Evolutionary conservation across 176 grass and related monocot genomes (phyloP), one percentile per base, ranked within the genome.

Genomic region (Phoenix roebelenii): DNA sequence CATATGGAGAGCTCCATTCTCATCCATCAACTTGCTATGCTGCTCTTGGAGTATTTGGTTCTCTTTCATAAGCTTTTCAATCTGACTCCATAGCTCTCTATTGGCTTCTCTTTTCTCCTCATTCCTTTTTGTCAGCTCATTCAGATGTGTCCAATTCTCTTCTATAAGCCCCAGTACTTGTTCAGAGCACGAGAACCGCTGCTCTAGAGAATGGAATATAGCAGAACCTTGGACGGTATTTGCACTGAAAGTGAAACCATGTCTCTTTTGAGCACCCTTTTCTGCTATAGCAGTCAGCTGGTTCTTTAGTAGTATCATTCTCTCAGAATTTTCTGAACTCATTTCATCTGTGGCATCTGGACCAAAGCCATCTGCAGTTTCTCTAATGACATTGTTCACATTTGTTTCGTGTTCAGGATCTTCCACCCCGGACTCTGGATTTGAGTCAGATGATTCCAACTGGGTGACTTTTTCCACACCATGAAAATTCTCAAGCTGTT

Each of bases 51-150:
- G 54, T 17, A 24, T 56, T 49, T 49, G 58, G 28, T 74, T 68
- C 62, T 68, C 70, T 28, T 20, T 74, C 49, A 32, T 23, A 0
- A 80, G 57, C 4, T 54, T 51, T 50, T 62, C 77, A 48, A 73
- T 56, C 54, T 25, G 55, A 10, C 55, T 58, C 55, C 55, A 24
- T 23, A 58, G 7, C 4, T 25, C 22, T 25, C 15, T 16, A 12
- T 24, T 25, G 9, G 25, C 55, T 58, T 58, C 22, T 15, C 22
- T 58, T 25, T 58, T 58, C 55, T 58, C 19, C 6, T 58, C 22
- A 25, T 58, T 58, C 7, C 25, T 58, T 23, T 4, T 58, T 12
- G 18, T 20, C 5, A 58, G 55, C 55, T 23, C 55, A 25, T 58
- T 25, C 55, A 58, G 5, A 1, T 56, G 54, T 20, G 18, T 56